These are phyloP conservation scores for Talinum fruticosum DNA, from an alignment of 148 eudicot species.

Conservation along the genomic window DNA sequence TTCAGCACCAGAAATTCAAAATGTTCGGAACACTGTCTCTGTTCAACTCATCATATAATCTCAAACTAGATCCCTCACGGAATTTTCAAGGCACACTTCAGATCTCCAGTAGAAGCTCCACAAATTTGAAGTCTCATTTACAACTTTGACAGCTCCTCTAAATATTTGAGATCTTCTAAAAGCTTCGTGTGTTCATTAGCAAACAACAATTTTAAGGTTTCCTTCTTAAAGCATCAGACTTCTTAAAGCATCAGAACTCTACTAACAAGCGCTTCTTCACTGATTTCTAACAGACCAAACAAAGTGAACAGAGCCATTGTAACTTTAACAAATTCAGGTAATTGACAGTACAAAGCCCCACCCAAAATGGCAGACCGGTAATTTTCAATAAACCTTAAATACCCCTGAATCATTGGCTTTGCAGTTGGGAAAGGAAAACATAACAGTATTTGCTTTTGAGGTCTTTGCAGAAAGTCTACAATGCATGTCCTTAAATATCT, in stretches of 20 bases:
- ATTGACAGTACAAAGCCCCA: too few relatives aligned
- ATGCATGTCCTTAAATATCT: too few relatives aligned
- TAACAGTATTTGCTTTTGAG: too few relatives aligned
- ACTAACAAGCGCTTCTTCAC: not conserved
- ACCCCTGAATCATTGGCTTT: too few relatives aligned
- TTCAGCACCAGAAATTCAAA: not conserved
- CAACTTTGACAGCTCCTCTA: not conserved
- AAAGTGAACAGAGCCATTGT: too few relatives aligned
- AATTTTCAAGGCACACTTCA: not conserved
- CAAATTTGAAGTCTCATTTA: not conserved
- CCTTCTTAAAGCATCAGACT: not conserved
- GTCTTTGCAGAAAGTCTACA: too few relatives aligned
- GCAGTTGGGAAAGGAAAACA: too few relatives aligned
- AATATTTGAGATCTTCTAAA: not conserved
- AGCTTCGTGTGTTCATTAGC: not conserved
- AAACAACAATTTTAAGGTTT: not conserved
- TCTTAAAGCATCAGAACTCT: not conserved
- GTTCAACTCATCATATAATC: not conserved
- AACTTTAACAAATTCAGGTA: not conserved
- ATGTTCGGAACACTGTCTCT: not conserved
- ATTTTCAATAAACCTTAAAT: too few relatives aligned
- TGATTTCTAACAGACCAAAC: not conserved
- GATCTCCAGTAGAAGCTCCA: not conserved
- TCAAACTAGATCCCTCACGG: not conserved
- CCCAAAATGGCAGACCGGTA: too few relatives aligned